Evolutionary conservation across 2,329 filamentous ascomycete genomes (phyloP).

Genomic region (Thelonectria discophora): DNA sequence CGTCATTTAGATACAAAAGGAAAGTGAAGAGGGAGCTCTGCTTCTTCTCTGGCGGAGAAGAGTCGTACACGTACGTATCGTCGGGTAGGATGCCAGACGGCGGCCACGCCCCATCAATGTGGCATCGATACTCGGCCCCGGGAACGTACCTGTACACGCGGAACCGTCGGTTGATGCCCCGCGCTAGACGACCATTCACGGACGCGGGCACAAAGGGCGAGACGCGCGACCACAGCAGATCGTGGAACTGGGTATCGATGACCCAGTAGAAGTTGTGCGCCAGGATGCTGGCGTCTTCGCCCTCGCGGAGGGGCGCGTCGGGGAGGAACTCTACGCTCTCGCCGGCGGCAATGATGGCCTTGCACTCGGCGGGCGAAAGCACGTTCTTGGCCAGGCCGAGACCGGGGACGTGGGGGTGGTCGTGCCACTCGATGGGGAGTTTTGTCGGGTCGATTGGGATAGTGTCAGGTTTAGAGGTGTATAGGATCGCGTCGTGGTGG

Average conservation of each 20-base stretch:
- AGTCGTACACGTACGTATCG: conserved; percentile 72
- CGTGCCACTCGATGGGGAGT: conserved; percentile 61
- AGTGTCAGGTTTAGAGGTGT: conserved; percentile 66
- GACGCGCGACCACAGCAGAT: conserved; percentile 70
- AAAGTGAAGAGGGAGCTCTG: conserved; percentile 77
- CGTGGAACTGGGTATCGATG: conserved; percentile 69
- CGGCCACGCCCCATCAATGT: conserved; percentile 78
- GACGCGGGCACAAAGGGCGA: conserved; percentile 63
- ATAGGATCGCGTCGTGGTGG: conserved; percentile 71
- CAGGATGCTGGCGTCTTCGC: conserved; percentile 70
- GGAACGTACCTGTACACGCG: conserved; percentile 77
- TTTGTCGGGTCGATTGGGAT: conserved; percentile 58
- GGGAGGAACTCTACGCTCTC: conserved; percentile 73
- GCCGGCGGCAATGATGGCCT: conserved; percentile 71
- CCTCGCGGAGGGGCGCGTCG: conserved; percentile 72
- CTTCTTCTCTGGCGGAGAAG: conserved; percentile 65
- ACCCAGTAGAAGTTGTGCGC: conserved; percentile 82
- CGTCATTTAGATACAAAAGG: conserved; percentile 74
- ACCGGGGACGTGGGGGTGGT: conserved; percentile 70
- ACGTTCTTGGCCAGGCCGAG: conserved; percentile 69
- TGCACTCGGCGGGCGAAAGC: conserved; percentile 69
- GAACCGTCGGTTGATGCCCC: conserved; percentile 75
- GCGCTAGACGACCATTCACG: conserved; percentile 64
- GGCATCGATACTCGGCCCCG: conserved; percentile 75
- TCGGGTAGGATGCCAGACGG: conserved; percentile 69